Percentiles rank a stretch among this genome's conserved stretches.
Evolutionary conservation across 73 alveolate genomes (phyloP).

Genomic region (Effrenium voratum): DNA sequence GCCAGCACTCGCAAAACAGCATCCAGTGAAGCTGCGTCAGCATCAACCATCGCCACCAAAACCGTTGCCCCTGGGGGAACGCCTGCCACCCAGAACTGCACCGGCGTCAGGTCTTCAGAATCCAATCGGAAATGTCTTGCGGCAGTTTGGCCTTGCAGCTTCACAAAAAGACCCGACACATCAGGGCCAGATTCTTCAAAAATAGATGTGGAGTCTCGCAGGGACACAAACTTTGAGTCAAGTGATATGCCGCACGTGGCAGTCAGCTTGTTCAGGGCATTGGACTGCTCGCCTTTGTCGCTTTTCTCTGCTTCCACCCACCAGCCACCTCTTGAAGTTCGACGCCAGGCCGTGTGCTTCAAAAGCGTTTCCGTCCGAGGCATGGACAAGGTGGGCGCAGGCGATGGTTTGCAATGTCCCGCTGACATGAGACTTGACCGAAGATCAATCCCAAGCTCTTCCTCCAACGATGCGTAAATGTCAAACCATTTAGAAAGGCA

Average conservation of each 20-base stretch:
- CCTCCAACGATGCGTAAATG: constrained; percentile 18
- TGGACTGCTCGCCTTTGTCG: not conserved
- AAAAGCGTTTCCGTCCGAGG: too few species aligned
- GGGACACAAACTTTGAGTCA: constrained; percentile 33
- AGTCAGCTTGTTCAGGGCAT: constrained; percentile 38
- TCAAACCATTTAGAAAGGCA: constrained; percentile 59
- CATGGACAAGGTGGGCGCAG: not conserved
- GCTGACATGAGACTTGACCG: not conserved
- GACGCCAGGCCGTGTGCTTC: constrained; percentile 20
- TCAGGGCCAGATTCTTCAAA: constrained; percentile 48
- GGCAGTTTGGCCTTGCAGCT: constrained; percentile 27
- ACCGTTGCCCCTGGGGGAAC: constrained; percentile 42
- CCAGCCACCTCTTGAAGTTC: constrained; percentile 43
- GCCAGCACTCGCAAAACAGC: constrained; percentile 37
- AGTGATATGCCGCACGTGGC: constrained; percentile 32
- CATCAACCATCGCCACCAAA: constrained; percentile 55
- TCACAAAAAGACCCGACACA: constrained; percentile 54
- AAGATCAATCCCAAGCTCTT: not conserved
- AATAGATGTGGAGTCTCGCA: constrained; percentile 45
- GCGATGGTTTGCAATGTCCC: too few species aligned
- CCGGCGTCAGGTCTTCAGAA: constrained; percentile 41
- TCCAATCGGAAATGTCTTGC: constrained; percentile 6
- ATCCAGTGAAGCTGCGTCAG: not conserved
- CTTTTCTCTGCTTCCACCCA: constrained; percentile 61
- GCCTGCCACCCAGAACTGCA: constrained; percentile 56